Evolutionary conservation across 1,139 yeast genomes (phyloP).

Genomic region (Scheffersomyces cryptocercus): DNA sequence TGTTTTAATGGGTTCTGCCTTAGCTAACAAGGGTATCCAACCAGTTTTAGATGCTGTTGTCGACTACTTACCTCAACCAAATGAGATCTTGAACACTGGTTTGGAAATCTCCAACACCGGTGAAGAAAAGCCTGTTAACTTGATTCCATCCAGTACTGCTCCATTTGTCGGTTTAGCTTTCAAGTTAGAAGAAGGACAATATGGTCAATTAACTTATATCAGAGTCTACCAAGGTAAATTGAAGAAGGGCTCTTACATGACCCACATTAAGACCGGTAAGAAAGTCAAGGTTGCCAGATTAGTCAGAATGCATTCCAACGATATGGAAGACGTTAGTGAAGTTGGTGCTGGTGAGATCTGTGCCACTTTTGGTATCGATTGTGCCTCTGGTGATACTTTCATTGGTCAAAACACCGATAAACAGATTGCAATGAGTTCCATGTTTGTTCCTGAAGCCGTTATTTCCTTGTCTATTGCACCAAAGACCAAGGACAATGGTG

Average conservation of each 20-base stretch:
- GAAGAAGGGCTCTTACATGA: constrained; percentile 86
- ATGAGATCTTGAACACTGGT: constrained; percentile 88
- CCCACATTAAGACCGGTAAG: constrained; percentile 90
- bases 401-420: constrained; percentile 70
- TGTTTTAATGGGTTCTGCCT: constrained; percentile 97
- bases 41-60: constrained; percentile 95
- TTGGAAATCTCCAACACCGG: constrained; percentile 62
- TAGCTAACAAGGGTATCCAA: constrained; percentile 94
- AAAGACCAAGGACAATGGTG: constrained; percentile 79
- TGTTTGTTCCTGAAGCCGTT: constrained; percentile 98
- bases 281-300: constrained; percentile 92
- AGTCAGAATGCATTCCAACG: constrained; percentile 98
- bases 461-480: constrained; percentile 91
- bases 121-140: constrained; percentile 70
- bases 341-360: constrained; percentile 98
- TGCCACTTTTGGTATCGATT: constrained; percentile 98
- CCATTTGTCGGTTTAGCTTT: constrained; percentile 97
- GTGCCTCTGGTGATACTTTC: constrained; percentile 99
- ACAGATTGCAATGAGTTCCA: constrained; percentile 88
- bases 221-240: constrained; percentile 96
- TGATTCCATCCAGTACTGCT: constrained; percentile 69
- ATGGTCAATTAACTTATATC: constrained; percentile 94
- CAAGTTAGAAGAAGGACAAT: constrained; percentile 96
- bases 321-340: constrained; percentile 96
- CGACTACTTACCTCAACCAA: constrained; percentile 93